A percentile compares a stretch with the other conserved stretches of the same genome.
Conservation (phyloP, 2,329 filamentous ascomycete species). For the Diaporthe vexans region DNA sequence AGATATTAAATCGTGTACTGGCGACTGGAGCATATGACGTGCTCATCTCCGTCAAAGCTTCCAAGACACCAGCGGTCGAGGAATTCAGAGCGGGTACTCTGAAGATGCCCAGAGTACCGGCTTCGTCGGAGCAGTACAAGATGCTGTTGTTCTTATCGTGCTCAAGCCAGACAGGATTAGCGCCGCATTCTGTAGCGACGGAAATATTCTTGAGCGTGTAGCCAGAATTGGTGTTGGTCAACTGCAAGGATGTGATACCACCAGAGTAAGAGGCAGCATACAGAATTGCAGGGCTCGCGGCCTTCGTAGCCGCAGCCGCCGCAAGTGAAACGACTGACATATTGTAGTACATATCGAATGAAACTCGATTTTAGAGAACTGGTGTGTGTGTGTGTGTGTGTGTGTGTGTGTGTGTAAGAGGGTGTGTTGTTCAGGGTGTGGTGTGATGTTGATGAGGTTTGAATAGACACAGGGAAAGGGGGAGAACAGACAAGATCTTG, state of each 20-base stretch:
- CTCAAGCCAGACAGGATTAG: conserved; percentile 6
- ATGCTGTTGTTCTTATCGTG: background rate
- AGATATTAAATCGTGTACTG: background rate
- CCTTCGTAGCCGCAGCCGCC: background rate
- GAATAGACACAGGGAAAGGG: background rate
- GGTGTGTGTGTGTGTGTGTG: background rate
- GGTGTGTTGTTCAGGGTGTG: background rate
- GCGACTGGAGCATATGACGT: background rate
- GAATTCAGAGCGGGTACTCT: background rate
- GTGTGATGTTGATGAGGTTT: background rate
- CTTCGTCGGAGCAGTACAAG: conserved; percentile 12
- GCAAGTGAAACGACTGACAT: too few species aligned
- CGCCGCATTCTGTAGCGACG: background rate
- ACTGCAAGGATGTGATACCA: background rate
- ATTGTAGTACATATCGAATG: background rate
- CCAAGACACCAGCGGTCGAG: background rate
- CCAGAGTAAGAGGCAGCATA: conserved; percentile 13
- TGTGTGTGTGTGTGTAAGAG: background rate
- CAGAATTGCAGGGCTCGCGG: background rate
- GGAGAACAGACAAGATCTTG: background rate
- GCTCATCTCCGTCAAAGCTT: background rate
- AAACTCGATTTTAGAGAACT: background rate
- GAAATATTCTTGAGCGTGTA: background rate
- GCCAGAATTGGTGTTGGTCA: background rate
- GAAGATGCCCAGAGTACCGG: background rate